These are phyloP conservation scores for Curvularia hawaiiensis DNA, from an alignment of 2,329 filamentous ascomycete species.

Conservation along the genomic window DNA sequence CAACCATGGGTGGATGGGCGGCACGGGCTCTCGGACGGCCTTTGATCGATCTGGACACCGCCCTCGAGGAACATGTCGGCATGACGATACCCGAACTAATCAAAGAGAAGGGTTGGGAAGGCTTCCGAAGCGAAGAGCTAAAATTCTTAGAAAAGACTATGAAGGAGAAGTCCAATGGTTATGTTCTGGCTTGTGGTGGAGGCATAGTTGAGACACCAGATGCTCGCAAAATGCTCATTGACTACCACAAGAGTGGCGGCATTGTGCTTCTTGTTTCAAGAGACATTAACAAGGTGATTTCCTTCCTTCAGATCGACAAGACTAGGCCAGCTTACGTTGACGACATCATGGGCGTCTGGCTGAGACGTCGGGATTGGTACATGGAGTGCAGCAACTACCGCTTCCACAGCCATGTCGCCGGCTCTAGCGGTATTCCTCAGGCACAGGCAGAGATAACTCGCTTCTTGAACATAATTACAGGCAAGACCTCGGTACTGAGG, in stretches of 20 bases:
- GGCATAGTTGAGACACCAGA: constrained; percentile 87
- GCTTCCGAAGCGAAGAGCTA: constrained; percentile 81
- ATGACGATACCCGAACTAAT: constrained; percentile 88
- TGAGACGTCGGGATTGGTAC: constrained; percentile 87
- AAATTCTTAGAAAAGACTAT: constrained; percentile 74
- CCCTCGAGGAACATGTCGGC: constrained; percentile 75
- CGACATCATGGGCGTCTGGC: constrained; percentile 89
- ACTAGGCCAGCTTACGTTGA: constrained; percentile 90
- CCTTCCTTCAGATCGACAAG: constrained; percentile 87
- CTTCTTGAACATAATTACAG: constrained; percentile 73
- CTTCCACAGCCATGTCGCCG: constrained; percentile 79
- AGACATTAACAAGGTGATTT: constrained; percentile 84
- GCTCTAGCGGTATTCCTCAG: constrained; percentile 55
- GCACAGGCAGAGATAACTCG: constrained; percentile 72
- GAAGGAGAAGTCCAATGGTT: constrained; percentile 72
- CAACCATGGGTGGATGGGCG: constrained; percentile 88
- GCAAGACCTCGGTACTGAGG: constrained; percentile 59
- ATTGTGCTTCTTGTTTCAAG: constrained; percentile 87
- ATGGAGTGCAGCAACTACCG: constrained; percentile 92
- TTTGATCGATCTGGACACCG: constrained; percentile 85
- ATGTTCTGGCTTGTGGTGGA: constrained; percentile 92
- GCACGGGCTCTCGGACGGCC: constrained; percentile 74
- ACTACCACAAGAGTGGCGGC: constrained; percentile 77
- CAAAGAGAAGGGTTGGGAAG: constrained; percentile 79
- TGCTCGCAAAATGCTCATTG: constrained; percentile 74